Evolutionary conservation across 106 monocot genomes (phyloP).

Genomic region (Allium fistulosum): DNA sequence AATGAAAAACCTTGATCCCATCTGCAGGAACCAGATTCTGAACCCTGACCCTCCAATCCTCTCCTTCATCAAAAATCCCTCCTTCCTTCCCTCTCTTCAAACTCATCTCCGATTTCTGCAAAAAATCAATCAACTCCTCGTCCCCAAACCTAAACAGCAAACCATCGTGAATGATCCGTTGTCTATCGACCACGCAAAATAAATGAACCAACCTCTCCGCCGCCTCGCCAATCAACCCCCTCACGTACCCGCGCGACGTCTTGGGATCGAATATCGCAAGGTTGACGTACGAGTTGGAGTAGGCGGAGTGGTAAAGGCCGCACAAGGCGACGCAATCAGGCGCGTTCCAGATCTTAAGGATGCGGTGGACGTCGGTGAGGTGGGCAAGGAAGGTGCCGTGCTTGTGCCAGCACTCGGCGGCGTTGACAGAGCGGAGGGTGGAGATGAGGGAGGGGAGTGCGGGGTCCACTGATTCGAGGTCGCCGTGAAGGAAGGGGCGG

Average conservation of each 20-base stretch:
- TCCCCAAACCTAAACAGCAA: constrained; percentile 78
- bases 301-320: constrained; percentile 95
- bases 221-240: constrained; percentile 27
- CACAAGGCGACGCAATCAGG: constrained; percentile 54
- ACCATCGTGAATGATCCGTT: constrained; percentile 67
- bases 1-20: constrained; percentile 17
- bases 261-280: constrained; percentile 89
- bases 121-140: constrained; percentile 39
- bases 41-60: constrained; percentile 55
- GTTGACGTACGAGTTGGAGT: constrained; percentile 99
- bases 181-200: constrained; percentile 86
- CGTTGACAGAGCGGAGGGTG: constrained; percentile 54
- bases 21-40: constrained; percentile 35
- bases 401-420: constrained; percentile 96
- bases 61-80: constrained; percentile 9
- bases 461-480: constrained; percentile 47
- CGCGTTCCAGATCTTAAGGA: constrained; percentile 65
- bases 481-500: constrained; percentile 80
- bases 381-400: constrained; percentile 81
- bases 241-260: constrained; percentile 47
- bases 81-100: constrained; percentile 5
- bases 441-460: constrained; percentile 43
- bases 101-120: constrained; percentile 24
- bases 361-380: constrained; percentile 74
- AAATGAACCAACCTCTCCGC: constrained; percentile 84